Conservation (phyloP, 2,329 filamentous ascomycete species). For the Podosphaera xanthii region DNA sequence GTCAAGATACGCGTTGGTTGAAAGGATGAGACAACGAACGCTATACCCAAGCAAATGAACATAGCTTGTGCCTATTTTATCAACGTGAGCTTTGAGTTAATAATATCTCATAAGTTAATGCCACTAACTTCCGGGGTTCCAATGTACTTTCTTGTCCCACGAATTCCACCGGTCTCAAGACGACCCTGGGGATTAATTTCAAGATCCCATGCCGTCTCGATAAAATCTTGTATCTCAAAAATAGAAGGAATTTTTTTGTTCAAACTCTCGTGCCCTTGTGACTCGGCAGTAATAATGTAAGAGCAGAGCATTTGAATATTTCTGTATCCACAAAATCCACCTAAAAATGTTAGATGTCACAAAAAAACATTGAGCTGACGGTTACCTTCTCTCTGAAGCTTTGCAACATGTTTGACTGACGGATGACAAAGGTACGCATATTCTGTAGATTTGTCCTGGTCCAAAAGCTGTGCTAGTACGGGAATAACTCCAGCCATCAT, state of each 20-base stretch:
- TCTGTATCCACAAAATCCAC: slow-evolving; percentile 82
- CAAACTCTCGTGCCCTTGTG: slow-evolving; percentile 36
- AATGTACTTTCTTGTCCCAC: slow-evolving; percentile 82
- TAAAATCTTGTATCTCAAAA: slow-evolving; percentile 61
- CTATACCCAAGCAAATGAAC: slow-evolving; percentile 44
- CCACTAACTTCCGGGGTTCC: slow-evolving; percentile 58
- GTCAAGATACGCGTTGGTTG: not conserved
- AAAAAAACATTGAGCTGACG: slow-evolving; percentile 1
- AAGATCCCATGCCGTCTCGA: slow-evolving; percentile 71
- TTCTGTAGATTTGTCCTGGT: slow-evolving; percentile 38
- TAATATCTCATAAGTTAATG: slow-evolving; percentile 1
- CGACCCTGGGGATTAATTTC: slow-evolving; percentile 57
- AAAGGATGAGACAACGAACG: slow-evolving; percentile 19
- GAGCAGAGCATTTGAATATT: slow-evolving; percentile 86
- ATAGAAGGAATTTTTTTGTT: slow-evolving; percentile 44
- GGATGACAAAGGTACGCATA: slow-evolving; percentile 64
- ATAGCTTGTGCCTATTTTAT: slow-evolving; percentile 48
- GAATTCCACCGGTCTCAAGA: slow-evolving; percentile 66
- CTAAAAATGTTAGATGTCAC: slow-evolving; percentile 18
- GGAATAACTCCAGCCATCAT: slow-evolving; percentile 31
- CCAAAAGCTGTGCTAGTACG: slow-evolving; percentile 37
- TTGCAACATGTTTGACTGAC: slow-evolving; percentile 55
- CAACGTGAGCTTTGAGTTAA: not conserved
- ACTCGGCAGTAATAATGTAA: slow-evolving; percentile 40
- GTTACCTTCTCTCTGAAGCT: slow-evolving; percentile 48